A percentile compares a stretch with the other conserved stretches of the same genome.
phyloP scores from a whole-genome alignment of 2,329 filamentous ascomycete species.

The Diatrype stigma region DNA sequence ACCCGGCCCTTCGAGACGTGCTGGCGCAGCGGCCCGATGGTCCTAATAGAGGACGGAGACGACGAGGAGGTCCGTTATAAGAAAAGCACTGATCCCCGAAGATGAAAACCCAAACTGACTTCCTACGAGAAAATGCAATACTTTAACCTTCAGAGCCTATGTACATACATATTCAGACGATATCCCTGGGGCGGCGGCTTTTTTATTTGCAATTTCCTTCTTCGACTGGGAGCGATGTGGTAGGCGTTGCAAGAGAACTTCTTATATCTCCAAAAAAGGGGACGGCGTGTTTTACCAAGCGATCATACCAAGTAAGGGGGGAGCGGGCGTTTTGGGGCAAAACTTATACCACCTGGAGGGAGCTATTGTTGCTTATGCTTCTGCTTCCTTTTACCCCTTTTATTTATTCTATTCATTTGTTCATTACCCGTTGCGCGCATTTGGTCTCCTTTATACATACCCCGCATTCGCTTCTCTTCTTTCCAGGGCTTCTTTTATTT shows the following conservation, averaged over 20 bases:
- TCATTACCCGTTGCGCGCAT: background rate
- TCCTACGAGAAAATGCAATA: conserved; percentile 13
- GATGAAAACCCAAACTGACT: conserved; percentile 9
- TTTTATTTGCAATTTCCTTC: background rate
- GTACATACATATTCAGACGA: conserved; percentile 20
- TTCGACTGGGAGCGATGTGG: background rate
- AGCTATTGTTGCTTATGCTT: conserved; percentile 7
- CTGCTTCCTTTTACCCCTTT: conserved; percentile 1
- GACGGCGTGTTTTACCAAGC: background rate
- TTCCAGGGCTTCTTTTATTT: too few relatives aligned
- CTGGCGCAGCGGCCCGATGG: conserved; percentile 83
- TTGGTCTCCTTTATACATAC: background rate
- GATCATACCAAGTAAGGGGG: background rate
- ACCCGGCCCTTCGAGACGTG: conserved; percentile 74
- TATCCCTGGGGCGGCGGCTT: conserved; percentile 1
- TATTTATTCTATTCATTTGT: conserved; percentile 4
- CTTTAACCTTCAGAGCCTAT: conserved; percentile 18
- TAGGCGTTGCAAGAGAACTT: background rate
- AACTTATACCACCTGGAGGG: background rate
- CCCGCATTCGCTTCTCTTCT: background rate
- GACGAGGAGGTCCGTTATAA: conserved; percentile 50
- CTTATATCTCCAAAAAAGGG: background rate
- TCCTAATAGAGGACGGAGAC: conserved; percentile 72
- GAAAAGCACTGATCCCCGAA: conserved; percentile 2
- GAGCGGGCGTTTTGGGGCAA: background rate